Percentiles rank a stretch among this genome's conserved stretches.
Evolutionary conservation across 179 eudicot species (phyloP).

Genomic region (Silene noctiflora): DNA sequence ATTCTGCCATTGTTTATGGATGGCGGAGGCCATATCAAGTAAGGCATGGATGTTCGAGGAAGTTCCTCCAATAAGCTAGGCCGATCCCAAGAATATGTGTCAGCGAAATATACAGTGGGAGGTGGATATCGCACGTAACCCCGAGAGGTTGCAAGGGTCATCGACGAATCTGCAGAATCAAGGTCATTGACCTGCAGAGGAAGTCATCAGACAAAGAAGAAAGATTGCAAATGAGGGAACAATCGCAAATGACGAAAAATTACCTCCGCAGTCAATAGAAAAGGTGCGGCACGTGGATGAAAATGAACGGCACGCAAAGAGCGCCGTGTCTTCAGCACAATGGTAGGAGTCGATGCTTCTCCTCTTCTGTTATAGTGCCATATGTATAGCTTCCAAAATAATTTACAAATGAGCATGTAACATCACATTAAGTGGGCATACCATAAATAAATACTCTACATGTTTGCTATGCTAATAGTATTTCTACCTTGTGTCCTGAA

Average conservation of each 20-base stretch:
- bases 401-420: slow-evolving; percentile 14
- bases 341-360: slow-evolving; percentile 57
- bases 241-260: neutral
- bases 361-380: slow-evolving; percentile 84
- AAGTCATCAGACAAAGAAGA: slow-evolving; percentile 12
- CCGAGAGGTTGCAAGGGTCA: slow-evolving; percentile 84
- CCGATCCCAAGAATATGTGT: slow-evolving; percentile 48
- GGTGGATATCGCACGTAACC: slow-evolving; percentile 86
- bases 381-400: slow-evolving; percentile 58
- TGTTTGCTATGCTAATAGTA: neutral
- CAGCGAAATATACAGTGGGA: slow-evolving; percentile 83
- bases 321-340: slow-evolving; percentile 83
- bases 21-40: slow-evolving; percentile 58
- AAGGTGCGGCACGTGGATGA: slow-evolving; percentile 92
- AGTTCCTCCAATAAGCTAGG: slow-evolving; percentile 49
- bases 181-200: slow-evolving; percentile 81
- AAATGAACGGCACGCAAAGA: slow-evolving; percentile 97
- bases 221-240: neutral
- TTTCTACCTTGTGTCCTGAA: slow-evolving; percentile 91
- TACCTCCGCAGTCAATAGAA: slow-evolving; percentile 88
- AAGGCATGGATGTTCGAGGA: slow-evolving; percentile 59
- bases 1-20: slow-evolving; percentile 29
- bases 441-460: neutral
- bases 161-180: slow-evolving; percentile 82
- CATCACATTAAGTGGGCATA: slow-evolving; percentile 16